These are phyloP conservation scores for Alternaria ventricosa DNA, from an alignment of 2,329 filamentous ascomycete genomes.

Conservation along the genomic window DNA sequence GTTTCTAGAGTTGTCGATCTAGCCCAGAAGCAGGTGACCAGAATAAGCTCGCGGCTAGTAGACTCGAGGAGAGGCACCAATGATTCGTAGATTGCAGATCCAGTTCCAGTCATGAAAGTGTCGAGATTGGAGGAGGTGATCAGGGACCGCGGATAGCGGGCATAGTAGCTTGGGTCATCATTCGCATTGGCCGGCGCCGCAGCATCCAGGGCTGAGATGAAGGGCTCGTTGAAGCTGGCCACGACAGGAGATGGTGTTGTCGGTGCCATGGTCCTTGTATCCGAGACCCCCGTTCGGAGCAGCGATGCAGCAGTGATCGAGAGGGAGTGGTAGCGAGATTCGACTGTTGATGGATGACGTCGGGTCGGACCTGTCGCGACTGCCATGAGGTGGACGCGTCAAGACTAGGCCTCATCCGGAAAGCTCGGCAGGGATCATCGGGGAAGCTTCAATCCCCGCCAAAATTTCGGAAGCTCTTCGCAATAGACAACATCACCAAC, in stretches of 20 bases:
- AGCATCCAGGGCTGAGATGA: slow-evolving; percentile 35
- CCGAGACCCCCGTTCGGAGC: neutral
- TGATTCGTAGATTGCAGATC: slow-evolving; percentile 50
- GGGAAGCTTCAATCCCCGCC: slow-evolving; percentile 27
- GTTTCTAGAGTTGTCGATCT: slow-evolving; percentile 66
- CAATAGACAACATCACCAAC: slow-evolving; percentile 1
- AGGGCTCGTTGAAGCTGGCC: slow-evolving; percentile 32
- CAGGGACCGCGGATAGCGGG: slow-evolving; percentile 41
- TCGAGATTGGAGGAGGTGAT: slow-evolving; percentile 45
- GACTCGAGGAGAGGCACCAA: slow-evolving; percentile 67
- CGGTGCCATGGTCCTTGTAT: slow-evolving; percentile 10
- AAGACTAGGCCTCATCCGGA: slow-evolving; percentile 18
- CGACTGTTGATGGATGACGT: slow-evolving; percentile 33
- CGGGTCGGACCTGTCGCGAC: slow-evolving; percentile 16
- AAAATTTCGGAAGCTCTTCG: slow-evolving; percentile 37
- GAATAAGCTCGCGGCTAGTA: slow-evolving; percentile 70
- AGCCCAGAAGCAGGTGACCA: slow-evolving; percentile 87
- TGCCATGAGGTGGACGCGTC: slow-evolving; percentile 9
- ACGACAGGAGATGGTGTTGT: neutral
- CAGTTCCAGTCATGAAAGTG: slow-evolving; percentile 53
- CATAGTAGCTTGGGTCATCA: slow-evolving; percentile 51
- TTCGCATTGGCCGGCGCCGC: slow-evolving; percentile 26
- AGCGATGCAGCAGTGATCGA: neutral
- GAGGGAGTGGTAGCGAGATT: neutral
- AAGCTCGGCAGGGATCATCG: slow-evolving; percentile 16